Conservation (phyloP, 495 filamentous ascomycete species). For the Daldinia concentrica region DNA sequence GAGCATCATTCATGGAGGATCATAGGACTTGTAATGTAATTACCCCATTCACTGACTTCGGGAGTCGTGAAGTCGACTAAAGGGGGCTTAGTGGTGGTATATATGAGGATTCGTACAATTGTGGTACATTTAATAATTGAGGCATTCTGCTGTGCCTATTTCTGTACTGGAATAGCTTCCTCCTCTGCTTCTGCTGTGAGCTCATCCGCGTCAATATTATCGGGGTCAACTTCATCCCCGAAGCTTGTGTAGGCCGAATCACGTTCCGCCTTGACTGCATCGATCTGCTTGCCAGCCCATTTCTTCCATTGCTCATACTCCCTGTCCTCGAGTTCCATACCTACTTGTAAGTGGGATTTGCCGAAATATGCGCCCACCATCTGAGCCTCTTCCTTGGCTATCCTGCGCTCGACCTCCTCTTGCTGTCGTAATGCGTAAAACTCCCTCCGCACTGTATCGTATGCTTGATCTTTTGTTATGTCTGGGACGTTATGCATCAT, state of each 20-base stretch:
- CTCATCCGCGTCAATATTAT: conserved; percentile 26
- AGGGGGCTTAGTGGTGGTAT: conserved; percentile 23
- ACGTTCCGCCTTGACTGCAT: conserved; percentile 54
- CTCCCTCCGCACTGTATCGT: conserved; percentile 87
- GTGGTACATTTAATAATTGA: conserved; percentile 37
- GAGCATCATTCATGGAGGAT: conserved; percentile 16
- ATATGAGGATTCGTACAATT: conserved; percentile 38
- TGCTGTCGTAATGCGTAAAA: conserved; percentile 85
- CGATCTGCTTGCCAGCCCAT: conserved; percentile 70
- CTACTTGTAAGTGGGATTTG: conserved; percentile 73
- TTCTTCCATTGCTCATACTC: conserved; percentile 81
- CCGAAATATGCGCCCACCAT: conserved; percentile 88
- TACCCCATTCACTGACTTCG: conserved; percentile 9
- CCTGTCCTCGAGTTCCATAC: conserved; percentile 83
- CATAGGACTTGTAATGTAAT: conserved; percentile 4
- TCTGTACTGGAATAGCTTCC: neutral
- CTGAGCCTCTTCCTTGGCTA: conserved; percentile 89
- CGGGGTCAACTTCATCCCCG: conserved; percentile 44
- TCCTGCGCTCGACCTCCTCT: conserved; percentile 83
- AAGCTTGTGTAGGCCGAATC: conserved; percentile 58
- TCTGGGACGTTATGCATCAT: conserved; percentile 70
- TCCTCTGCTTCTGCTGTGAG: neutral
- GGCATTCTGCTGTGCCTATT: conserved; percentile 1
- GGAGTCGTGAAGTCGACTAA: conserved; percentile 12
- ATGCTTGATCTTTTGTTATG: conserved; percentile 73